Evolutionary conservation across 331 rosid genomes (phyloP), one percentile per base, ranked within the genome.

Genomic region (Arachis monticola): DNA sequence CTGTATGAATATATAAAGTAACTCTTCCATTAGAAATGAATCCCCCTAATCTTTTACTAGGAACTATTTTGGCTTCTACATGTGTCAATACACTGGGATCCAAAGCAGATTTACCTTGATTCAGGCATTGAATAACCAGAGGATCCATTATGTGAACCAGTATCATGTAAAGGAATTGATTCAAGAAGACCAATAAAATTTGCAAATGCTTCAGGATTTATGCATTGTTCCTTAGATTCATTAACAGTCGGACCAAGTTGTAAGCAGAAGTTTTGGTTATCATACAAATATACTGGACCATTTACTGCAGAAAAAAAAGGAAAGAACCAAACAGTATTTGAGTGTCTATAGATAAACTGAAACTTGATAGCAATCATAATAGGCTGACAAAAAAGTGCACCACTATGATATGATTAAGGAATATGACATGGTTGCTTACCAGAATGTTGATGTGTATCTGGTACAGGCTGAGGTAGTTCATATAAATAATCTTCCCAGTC

Each of bases 111-210:
- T 51, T 83, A 93, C 98, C 96, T 90, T 77, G 62, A 73, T 77
- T 87, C 85, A n/a, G 98, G 90, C 73, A 82, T 80, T 68, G 91
- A 86, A 87, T 78, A 80, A 57, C 90, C 95, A 75, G 80, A 86
- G 72, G 93, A 90, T 69, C 84, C 87, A 81, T 91, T 79, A 55
- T 67, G 75, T 50, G 92, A 80, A 82, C 85, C 85, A 63, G 85
- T 72, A 80, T 88, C 94, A 38, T 88, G 85, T 68, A 94, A 85
- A 86, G 99, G 99, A 79, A 94, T 87, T 63, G 97, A 91, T 88
- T 88, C 93, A n/a, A 94, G 91, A 80, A 94, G 81, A 75, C 92
- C 89, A 83, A 94, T 70, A 76, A 94, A 90, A 88, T 80, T 88
- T 64, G 95, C 85, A 83, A 94, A 87, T 75, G 90, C 93, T 85